Base-by-base conservation (phyloP, 2,329 filamentous ascomycete species). In the Hymenoscyphus repandus region DNA sequence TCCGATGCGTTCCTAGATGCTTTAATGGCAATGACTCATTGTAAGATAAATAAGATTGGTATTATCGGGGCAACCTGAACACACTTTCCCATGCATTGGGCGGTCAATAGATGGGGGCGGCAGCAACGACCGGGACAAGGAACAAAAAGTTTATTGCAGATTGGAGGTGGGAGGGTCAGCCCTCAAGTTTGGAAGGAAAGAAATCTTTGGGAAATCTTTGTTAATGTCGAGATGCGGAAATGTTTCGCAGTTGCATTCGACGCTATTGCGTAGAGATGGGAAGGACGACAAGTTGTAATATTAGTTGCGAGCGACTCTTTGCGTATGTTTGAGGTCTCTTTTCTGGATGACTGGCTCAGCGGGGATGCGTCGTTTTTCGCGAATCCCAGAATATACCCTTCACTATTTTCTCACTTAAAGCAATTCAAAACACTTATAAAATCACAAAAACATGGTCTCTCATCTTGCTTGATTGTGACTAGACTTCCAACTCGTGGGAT, bases 31-130 rank as follows among this genome's bases (percentile, higher is more conserved):
- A 49, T 46, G 45, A 46, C 43, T 44, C 39, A 43, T 49, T 55
- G 53, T 53, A 50, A 47, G 47, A 55, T 46, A 50, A 43, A 50
- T 41, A 51, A 52, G 47, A 49, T 47, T 50, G 50, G 45, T 47
- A 51, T 30, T 27, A 27, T 27, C 46, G 43, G 53, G 53, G 50
- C 52, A 43, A 54, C 49, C 51, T 47, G 38, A 15, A 18, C 42
- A 40, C 17, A 17, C 17, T 20, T 40, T 40, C 18, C 38, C 44
- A 47, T 48, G 52, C 41, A 48, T 54, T 49, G 45, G 49, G 52
- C 45, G 49, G 52, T 27, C 22, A 27, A 27, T 27, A 4, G 7
- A 7, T 4, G 7, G 22, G 22, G 22, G 7, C 22, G 22, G 22
- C 22, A 7, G 22, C 22, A 27, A 27, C 22, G 4, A 27, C 22